phyloP scores from a whole-genome alignment of 306 rosid species.

The Vachellia pachyceras region DNA sequence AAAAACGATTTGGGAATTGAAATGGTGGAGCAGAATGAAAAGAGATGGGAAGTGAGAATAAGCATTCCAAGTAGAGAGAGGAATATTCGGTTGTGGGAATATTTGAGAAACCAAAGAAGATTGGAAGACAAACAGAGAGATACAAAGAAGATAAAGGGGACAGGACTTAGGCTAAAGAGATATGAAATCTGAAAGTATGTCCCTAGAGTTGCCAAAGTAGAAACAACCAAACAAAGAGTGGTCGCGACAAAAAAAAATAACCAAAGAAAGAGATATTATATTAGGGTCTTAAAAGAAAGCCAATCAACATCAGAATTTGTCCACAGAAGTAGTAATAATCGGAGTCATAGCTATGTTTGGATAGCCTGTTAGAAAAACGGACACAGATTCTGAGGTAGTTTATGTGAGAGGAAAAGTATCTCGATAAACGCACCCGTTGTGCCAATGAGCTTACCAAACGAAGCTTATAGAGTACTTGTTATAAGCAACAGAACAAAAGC shows the following conservation, averaged over 20 bases:
- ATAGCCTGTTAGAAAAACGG: too few relatives aligned
- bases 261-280: not conserved
- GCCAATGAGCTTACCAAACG: too few relatives aligned
- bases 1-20: not conserved
- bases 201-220: not conserved
- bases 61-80: not conserved
- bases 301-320: too few relatives aligned
- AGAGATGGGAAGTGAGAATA: not conserved
- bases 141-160: not conserved
- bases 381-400: too few relatives aligned
- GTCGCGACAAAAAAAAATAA: not conserved
- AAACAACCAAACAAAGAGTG: not conserved
- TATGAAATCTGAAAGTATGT: slow-evolving; percentile 4
- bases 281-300: too few relatives aligned
- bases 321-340: too few relatives aligned
- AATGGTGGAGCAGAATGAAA: too few relatives aligned
- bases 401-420: too few relatives aligned
- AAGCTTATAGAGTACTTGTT: too few relatives aligned
- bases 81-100: not conserved
- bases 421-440: too few relatives aligned
- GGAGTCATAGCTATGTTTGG: too few relatives aligned
- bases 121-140: slow-evolving; percentile 3
- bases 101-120: slow-evolving; percentile 15
- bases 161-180: slow-evolving; percentile 8
- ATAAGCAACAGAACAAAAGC: not conserved